These are phyloP conservation scores for Cryptosporidium ubiquitum DNA, from an alignment of 169 alveolate genomes.

Conservation along the genomic window DNA sequence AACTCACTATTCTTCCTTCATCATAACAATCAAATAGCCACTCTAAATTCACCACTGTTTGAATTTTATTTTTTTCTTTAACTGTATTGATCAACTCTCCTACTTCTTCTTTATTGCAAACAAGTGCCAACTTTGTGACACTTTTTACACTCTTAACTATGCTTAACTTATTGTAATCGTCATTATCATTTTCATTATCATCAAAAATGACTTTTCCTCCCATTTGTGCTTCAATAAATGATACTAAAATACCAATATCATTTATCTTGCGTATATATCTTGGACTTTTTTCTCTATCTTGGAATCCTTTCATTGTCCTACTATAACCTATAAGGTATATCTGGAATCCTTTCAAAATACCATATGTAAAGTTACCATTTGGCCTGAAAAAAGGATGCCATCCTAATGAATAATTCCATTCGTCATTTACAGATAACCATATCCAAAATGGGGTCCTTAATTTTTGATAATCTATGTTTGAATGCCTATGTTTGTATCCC, in stretches of 20 bases:
- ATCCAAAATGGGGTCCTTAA: conserved; percentile 72
- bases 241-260: conserved; percentile 43
- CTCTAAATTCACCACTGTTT: conserved; percentile 1
- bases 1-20: conserved; percentile 47
- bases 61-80: background rate
- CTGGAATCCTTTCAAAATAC: background rate
- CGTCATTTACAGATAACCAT: conserved; percentile 62
- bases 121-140: background rate
- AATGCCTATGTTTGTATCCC: conserved; percentile 37
- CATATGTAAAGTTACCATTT: conserved; percentile 29
- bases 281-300: conserved; percentile 12
- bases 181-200: background rate
- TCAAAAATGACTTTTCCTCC: conserved; percentile 9
- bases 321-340: conserved; percentile 21
- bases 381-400: conserved; percentile 75
- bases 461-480: conserved; percentile 40
- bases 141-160: background rate
- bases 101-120: background rate
- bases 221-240: conserved; percentile 65
- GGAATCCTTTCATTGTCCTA: conserved; percentile 1
- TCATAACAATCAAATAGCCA: conserved; percentile 72
- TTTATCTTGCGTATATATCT: conserved; percentile 21
- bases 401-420: conserved; percentile 61
- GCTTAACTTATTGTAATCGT: background rate
- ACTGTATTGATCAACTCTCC: background rate